These are phyloP conservation scores for Colletotrichum somersetense DNA, from an alignment of 2,329 filamentous ascomycete genomes.

Conservation along the genomic window DNA sequence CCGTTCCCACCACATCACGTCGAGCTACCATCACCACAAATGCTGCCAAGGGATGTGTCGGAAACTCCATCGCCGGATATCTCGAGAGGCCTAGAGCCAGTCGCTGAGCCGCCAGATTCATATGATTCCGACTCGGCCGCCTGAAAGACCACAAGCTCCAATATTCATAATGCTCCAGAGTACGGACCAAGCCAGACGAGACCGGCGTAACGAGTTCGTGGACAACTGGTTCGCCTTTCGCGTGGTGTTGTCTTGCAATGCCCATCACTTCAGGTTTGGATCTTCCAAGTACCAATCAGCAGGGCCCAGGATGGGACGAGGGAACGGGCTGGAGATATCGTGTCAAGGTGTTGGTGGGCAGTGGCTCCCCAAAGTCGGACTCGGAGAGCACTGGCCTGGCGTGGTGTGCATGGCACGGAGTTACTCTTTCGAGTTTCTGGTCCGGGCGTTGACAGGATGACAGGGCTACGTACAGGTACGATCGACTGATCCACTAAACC, in stretches of 20 bases:
- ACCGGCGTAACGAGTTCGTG: too few relatives aligned
- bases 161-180: background rate
- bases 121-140: conserved; percentile 38
- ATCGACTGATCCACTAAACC: background rate
- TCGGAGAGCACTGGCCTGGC: background rate
- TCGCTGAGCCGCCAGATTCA: conserved; percentile 47
- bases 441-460: conserved; percentile 23
- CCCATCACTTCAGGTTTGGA: background rate
- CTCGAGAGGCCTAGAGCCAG: conserved; percentile 46
- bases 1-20: conserved; percentile 60
- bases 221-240: background rate
- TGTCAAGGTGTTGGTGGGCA: conserved; percentile 9
- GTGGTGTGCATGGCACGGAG: conserved; percentile 18
- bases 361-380: conserved; percentile 20
- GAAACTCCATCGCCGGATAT: conserved; percentile 42
- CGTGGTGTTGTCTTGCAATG: background rate
- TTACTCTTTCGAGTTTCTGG: background rate
- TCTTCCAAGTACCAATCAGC: background rate
- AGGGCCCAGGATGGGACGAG: background rate
- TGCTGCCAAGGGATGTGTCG: conserved; percentile 49
- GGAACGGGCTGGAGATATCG: background rate
- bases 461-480: conserved; percentile 1
- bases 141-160: conserved; percentile 18
- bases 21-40: conserved; percentile 62
- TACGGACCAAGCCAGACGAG: background rate